These are phyloP conservation scores for Citrus reticulata DNA, from an alignment of 345 rosid species.

Conservation along the genomic window DNA sequence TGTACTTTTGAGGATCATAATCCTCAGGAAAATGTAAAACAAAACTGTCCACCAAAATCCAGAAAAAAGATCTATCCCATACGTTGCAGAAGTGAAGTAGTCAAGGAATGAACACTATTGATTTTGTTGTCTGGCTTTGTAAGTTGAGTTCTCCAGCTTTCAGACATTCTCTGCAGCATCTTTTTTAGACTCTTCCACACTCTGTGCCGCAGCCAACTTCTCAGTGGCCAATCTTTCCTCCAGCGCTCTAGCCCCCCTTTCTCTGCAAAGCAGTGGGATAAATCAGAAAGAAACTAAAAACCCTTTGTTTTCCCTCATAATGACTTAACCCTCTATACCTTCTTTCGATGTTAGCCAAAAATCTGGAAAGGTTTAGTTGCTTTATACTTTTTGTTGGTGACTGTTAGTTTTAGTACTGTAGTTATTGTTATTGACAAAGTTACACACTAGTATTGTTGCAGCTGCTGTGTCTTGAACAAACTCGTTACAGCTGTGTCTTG, in stretches of 20 bases:
- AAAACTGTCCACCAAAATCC: constrained; percentile 26
- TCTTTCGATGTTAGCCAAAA: not conserved
- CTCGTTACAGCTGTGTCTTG: not conserved
- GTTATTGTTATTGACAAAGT: not conserved
- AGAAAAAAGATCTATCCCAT: constrained; percentile 16
- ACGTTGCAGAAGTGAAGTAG: constrained; percentile 20
- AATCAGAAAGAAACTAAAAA: constrained; percentile 5
- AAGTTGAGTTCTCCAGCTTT: constrained; percentile 7
- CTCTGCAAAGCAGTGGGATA: constrained; percentile 46
- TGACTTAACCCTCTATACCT: not conserved
- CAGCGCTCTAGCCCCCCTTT: constrained; percentile 96
- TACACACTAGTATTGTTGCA: not conserved
- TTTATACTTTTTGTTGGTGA: too few relatives aligned
- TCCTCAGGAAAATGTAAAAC: constrained; percentile 13
- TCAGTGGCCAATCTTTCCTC: constrained; percentile 94
- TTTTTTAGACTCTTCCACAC: constrained; percentile 46
- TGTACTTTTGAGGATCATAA: constrained; percentile 15
- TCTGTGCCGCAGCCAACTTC: constrained; percentile 49
- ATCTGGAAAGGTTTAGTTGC: too few relatives aligned
- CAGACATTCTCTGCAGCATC: constrained; percentile 67
- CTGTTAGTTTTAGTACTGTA: not conserved
- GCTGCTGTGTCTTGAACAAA: not conserved
- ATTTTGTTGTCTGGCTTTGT: not conserved
- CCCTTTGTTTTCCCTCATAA: not conserved
- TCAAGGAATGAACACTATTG: constrained; percentile 9